Conservation (phyloP, 345 rosid species). For the Barbarea vulgaris region DNA sequence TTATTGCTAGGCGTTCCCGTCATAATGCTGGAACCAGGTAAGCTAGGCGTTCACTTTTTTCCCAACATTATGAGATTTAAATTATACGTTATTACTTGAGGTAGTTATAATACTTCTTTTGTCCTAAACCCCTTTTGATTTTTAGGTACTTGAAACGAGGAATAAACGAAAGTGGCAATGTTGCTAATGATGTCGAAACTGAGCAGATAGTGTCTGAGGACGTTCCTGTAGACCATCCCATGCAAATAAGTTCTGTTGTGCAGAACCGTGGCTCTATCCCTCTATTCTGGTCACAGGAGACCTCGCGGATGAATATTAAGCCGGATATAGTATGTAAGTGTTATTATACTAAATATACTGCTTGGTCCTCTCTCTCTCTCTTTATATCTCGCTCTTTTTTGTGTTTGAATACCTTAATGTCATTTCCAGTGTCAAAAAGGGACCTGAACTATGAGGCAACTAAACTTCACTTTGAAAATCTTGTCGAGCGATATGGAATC, state of each 20-base stretch:
- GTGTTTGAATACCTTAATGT: constrained; percentile 30
- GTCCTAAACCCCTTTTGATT: constrained; percentile 18
- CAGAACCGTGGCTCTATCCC: constrained; percentile 99
- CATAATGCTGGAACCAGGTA: constrained; percentile 99
- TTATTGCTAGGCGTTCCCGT: constrained; percentile 97
- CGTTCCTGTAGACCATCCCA: constrained; percentile 68
- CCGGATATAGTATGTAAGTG: constrained; percentile 94
- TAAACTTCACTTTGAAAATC: constrained; percentile 91
- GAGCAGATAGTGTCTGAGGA: constrained; percentile 94
- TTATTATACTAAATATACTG: constrained; percentile 29
- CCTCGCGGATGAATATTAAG: constrained; percentile 88
- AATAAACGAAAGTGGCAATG: constrained; percentile 90
- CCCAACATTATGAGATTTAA: constrained; percentile 10
- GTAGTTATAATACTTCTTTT: neutral
- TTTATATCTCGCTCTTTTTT: neutral
- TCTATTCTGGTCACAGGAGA: constrained; percentile 98
- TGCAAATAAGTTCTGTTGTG: constrained; percentile 83
- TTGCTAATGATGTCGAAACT: constrained; percentile 99
- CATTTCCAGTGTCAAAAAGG: constrained; percentile 72
- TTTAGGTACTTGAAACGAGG: constrained; percentile 96
- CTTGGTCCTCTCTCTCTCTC: neutral
- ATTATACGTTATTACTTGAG: neutral
- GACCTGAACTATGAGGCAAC: constrained; percentile 93
- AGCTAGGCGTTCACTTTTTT: constrained; percentile 94
- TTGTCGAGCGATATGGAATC: constrained; percentile 83